These are phyloP conservation scores for Chrysanthemum seticuspe DNA, from an alignment of 129 eudicot genomes.

Conservation along the genomic window DNA sequence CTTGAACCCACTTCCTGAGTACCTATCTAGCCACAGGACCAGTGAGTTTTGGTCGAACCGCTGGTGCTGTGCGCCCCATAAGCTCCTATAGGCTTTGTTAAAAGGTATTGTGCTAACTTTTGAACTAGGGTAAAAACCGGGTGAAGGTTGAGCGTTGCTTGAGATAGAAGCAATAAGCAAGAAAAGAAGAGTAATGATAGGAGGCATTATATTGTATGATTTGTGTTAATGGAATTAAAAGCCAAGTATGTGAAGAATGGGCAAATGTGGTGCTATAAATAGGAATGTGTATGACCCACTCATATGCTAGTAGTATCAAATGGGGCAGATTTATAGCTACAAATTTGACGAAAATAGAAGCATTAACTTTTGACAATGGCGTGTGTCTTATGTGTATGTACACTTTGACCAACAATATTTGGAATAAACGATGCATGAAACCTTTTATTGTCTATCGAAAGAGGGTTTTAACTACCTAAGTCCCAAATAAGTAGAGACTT, in stretches of 20 bases:
- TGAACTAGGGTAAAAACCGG: slow-evolving; percentile 86
- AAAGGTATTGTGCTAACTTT: slow-evolving; percentile 50
- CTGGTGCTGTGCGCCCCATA: slow-evolving; percentile 94
- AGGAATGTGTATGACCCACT: slow-evolving; percentile 20
- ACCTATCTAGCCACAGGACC: slow-evolving; percentile 70
- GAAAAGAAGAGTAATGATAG: slow-evolving; percentile 34
- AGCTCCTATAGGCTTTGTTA: slow-evolving; percentile 50
- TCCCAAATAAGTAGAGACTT: no score
- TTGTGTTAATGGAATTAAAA: background rate
- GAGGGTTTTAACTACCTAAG: no score
- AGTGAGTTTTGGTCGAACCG: slow-evolving; percentile 49
- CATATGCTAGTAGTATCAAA: background rate
- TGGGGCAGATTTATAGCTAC: background rate
- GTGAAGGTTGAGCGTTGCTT: slow-evolving; percentile 67
- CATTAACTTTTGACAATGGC: background rate
- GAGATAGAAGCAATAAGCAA: slow-evolving; percentile 34
- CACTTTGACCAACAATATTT: background rate
- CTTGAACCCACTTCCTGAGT: slow-evolving; percentile 88
- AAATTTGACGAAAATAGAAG: slow-evolving; percentile 1
- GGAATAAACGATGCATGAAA: background rate
- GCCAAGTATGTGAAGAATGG: slow-evolving; percentile 23
- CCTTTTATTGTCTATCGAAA: no score
- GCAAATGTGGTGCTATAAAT: slow-evolving; percentile 26
- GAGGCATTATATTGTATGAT: slow-evolving; percentile 20
- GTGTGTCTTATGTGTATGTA: background rate